Percentiles rank a stretch among this genome's conserved stretches.
Conservation (phyloP, 116 monocot species). For the Posidonia oceanica region DNA sequence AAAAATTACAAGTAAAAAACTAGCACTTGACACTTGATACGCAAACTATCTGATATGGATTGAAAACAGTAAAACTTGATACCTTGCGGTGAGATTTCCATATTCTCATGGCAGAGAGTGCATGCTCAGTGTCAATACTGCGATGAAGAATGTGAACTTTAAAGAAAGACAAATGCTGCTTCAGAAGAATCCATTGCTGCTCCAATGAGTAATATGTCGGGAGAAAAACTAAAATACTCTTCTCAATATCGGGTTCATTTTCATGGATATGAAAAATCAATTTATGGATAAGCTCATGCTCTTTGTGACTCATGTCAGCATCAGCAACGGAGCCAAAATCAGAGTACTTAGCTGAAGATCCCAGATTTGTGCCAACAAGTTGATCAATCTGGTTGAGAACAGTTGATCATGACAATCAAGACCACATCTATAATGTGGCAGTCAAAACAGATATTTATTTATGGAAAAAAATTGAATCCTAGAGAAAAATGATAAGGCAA, state of each 20-base stretch:
- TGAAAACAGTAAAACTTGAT: conserved; percentile 7
- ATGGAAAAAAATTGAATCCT: too few relatives aligned
- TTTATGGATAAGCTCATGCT: conserved; percentile 48
- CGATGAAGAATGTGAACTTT: conserved; percentile 79
- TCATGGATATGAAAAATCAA: conserved; percentile 56
- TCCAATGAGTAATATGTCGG: conserved; percentile 74
- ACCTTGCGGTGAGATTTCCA: conserved; percentile 77
- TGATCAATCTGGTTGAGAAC: conserved; percentile 28
- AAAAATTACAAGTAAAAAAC: background rate
- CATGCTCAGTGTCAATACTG: conserved; percentile 74
- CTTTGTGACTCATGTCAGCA: conserved; percentile 42
- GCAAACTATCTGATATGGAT: background rate
- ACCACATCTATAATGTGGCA: too few relatives aligned
- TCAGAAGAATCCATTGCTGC: conserved; percentile 63
- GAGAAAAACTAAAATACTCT: conserved; percentile 77
- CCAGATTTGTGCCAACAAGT: conserved; percentile 32
- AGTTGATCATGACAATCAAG: too few relatives aligned
- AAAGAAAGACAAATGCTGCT: conserved; percentile 26
- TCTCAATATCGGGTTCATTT: conserved; percentile 54
- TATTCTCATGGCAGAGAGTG: conserved; percentile 56
- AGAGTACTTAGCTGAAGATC: conserved; percentile 31
- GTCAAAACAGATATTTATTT: too few relatives aligned
- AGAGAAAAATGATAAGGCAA: too few relatives aligned
- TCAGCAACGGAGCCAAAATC: conserved; percentile 15
- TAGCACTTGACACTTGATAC: background rate